Evolutionary conservation across 257 asterid species (phyloP).

Genomic region (Capsicum rhomboideum): DNA sequence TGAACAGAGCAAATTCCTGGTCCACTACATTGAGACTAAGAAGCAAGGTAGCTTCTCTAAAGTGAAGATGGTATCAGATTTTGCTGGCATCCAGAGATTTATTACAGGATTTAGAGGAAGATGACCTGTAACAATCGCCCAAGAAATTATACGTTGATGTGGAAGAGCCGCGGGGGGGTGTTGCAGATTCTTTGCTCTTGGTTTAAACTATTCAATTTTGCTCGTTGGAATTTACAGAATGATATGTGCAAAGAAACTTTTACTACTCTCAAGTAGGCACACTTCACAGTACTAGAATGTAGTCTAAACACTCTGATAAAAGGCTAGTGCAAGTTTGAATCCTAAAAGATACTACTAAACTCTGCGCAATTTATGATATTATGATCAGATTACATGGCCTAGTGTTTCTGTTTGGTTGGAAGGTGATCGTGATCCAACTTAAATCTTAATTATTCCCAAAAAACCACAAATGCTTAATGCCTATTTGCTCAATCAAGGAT

Average conservation of each 20-base stretch:
- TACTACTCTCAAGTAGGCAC: neutral
- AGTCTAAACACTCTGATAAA: neutral
- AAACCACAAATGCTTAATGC: neutral
- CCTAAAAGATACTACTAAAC: too few relatives aligned
- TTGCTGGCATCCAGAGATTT: conserved; percentile 67
- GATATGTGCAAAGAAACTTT: neutral
- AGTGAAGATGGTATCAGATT: conserved; percentile 46
- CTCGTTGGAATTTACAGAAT: neutral
- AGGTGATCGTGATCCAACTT: neutral
- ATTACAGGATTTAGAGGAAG: conserved; percentile 54
- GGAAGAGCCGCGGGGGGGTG: neutral
- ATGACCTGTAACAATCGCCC: neutral
- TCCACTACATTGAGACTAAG: conserved; percentile 37
- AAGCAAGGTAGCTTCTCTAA: conserved; percentile 40
- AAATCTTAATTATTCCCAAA: neutral
- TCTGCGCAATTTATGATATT: too few relatives aligned
- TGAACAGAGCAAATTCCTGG: conserved; percentile 51
- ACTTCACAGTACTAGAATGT: neutral
- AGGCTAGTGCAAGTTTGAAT: neutral
- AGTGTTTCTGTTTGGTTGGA: neutral
- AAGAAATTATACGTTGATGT: neutral
- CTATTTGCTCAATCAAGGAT: neutral
- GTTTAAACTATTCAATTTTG: neutral
- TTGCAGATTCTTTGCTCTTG: neutral
- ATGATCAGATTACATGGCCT: neutral